These are phyloP conservation scores for Aspergillus latus DNA, from an alignment of 2,329 filamentous ascomycete species.

Conservation along the genomic window DNA sequence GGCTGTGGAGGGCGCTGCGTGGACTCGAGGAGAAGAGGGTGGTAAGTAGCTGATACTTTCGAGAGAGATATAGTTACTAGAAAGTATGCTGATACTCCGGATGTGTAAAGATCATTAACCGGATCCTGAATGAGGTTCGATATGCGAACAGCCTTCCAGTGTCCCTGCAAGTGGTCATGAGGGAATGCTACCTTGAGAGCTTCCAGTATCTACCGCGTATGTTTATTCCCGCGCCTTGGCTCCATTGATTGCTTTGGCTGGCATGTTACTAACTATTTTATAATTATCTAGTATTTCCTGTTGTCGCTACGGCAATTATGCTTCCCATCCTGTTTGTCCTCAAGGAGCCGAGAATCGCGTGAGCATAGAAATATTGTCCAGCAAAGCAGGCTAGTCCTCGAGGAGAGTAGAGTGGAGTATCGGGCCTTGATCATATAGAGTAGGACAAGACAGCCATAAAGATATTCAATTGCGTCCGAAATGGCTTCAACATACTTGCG, in stretches of 20 bases:
- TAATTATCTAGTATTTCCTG: background rate
- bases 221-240: background rate
- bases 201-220: conserved; percentile 15
- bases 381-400: too few relatives aligned
- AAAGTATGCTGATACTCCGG: background rate
- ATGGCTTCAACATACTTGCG: too few relatives aligned
- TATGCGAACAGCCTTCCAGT: conserved; percentile 12
- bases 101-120: conserved; percentile 13
- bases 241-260: background rate
- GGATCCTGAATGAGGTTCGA: conserved; percentile 17
- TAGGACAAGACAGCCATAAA: too few relatives aligned
- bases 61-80: too few relatives aligned
- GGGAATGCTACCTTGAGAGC: conserved; percentile 15
- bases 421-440: too few relatives aligned
- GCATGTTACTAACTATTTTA: background rate
- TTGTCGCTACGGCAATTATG: background rate
- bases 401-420: too few relatives aligned
- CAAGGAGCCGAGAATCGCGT: background rate
- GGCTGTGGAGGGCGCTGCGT: conserved; percentile 5
- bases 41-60: background rate
- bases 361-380: background rate
- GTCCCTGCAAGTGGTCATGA: conserved; percentile 10
- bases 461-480: too few relatives aligned
- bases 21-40: background rate
- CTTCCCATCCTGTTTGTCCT: background rate